Percentiles rank a stretch among this genome's conserved stretches.
phyloP scores from a whole-genome alignment of 257 asterid genomes.

The Jaltomata sinuosa region DNA sequence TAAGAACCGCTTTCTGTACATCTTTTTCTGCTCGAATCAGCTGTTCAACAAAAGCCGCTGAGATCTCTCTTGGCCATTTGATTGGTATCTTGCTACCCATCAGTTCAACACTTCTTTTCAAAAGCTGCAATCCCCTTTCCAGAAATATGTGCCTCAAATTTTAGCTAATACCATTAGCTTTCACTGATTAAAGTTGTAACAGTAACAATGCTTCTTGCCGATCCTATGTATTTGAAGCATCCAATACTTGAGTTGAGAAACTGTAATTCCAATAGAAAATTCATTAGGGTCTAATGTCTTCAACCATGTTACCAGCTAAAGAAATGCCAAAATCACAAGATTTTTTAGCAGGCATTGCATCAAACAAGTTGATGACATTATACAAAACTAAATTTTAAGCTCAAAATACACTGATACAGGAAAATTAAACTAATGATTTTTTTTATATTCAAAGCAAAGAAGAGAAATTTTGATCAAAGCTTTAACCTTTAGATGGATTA shows the following conservation, averaged over 20 bases:
- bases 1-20: constrained; percentile 58
- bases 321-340: background rate
- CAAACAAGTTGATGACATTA: constrained; percentile 24
- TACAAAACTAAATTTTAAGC: background rate
- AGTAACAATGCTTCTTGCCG: background rate
- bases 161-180: background rate
- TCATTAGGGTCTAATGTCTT: background rate
- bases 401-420: background rate
- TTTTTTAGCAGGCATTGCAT: constrained; percentile 20
- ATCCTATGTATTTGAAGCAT: background rate
- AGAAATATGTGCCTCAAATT: background rate
- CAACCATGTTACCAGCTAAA: background rate
- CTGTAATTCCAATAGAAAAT: background rate
- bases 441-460: background rate
- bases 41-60: constrained; percentile 65
- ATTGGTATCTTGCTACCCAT: constrained; percentile 40
- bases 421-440: background rate
- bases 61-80: constrained; percentile 78
- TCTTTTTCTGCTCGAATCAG: constrained; percentile 64
- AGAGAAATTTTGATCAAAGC: background rate
- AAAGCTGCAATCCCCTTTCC: background rate
- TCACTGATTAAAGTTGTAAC: background rate
- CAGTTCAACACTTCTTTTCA: background rate
- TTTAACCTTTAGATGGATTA: background rate
- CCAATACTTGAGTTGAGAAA: background rate